Evolutionary conservation across 805 yeast species (phyloP).

Genomic region (Saccharomycopsis babjevae): DNA sequence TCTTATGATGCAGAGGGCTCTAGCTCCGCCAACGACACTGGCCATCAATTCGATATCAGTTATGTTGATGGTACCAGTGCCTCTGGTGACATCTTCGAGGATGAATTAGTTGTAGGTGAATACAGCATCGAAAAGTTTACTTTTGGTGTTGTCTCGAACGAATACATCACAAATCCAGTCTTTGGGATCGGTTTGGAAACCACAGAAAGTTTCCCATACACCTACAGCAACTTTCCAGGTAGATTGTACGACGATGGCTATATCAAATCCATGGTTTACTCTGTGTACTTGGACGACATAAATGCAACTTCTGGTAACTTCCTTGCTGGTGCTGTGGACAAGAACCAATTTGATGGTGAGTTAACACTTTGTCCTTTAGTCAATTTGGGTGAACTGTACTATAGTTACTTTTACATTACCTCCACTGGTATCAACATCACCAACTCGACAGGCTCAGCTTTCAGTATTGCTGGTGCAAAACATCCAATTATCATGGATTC

Average conservation of each 20-base stretch:
- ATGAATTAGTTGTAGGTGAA: slow-evolving; percentile 12
- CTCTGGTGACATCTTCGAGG: slow-evolving; percentile 32
- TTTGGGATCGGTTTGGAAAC: slow-evolving; percentile 64
- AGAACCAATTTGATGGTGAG: slow-evolving; percentile 47
- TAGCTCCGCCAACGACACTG: slow-evolving; percentile 21
- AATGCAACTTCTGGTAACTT: slow-evolving; percentile 39
- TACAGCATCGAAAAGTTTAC: not conserved
- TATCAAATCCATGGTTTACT: slow-evolving; percentile 46
- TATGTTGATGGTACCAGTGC: slow-evolving; percentile 43
- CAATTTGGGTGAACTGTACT: slow-evolving; percentile 2
- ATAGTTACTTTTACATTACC: slow-evolving; percentile 5
- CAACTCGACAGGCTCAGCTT: not conserved
- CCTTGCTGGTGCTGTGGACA: slow-evolving; percentile 65
- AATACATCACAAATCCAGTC: slow-evolving; percentile 27
- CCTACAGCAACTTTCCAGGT: slow-evolving; percentile 47
- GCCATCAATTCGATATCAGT: slow-evolving; percentile 27
- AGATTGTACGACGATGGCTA: slow-evolving; percentile 48
- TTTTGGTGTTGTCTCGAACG: slow-evolving; percentile 10
- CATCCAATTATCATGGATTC: slow-evolving; percentile 42
- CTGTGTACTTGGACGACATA: slow-evolving; percentile 44
- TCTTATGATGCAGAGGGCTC: slow-evolving; percentile 20
- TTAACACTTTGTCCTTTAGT: slow-evolving; percentile 21
- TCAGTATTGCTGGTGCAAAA: slow-evolving; percentile 2
- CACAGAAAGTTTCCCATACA: slow-evolving; percentile 49
- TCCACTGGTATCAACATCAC: slow-evolving; percentile 3